These are phyloP conservation scores for Cladorrhinum sp. DNA, from an alignment of 2,329 filamentous ascomycete species.

Conservation along the genomic window DNA sequence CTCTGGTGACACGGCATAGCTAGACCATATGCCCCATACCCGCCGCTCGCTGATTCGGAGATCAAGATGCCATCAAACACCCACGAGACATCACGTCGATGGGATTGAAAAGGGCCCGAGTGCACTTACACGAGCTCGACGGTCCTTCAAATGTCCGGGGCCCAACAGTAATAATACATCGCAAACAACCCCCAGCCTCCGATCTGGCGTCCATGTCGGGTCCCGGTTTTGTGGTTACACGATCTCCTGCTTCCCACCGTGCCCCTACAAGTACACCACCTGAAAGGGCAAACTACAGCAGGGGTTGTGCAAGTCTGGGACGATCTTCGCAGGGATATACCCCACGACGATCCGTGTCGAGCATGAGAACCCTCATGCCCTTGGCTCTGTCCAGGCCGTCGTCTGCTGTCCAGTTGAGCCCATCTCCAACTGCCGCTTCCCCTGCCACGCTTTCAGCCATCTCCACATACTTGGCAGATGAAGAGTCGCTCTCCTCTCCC, in stretches of 20 bases:
- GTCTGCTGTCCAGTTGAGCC: conserved; percentile 1
- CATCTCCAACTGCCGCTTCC: too few relatives aligned
- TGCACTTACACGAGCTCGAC: conserved; percentile 13
- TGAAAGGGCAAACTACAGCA: conserved; percentile 15
- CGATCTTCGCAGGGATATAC: conserved; percentile 24
- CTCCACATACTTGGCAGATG: neutral
- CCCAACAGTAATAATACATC: conserved; percentile 1
- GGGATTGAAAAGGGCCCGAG: neutral
- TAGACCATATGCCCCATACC: neutral
- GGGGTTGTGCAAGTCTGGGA: conserved; percentile 6
- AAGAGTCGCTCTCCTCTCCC: neutral
- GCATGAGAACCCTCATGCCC: conserved; percentile 16
- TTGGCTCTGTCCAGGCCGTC: conserved; percentile 11
- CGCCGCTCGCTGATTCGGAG: neutral
- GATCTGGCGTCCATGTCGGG: conserved; percentile 16
- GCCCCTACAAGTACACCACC: too few relatives aligned
- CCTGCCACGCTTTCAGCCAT: neutral
- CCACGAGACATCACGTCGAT: neutral
- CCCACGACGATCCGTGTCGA: conserved; percentile 23
- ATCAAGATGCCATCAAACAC: neutral
- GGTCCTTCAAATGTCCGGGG: neutral
- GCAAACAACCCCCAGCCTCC: conserved; percentile 1
- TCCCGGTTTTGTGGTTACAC: conserved; percentile 24
- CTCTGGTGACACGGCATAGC: conserved; percentile 14
- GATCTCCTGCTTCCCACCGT: conserved; percentile 13